These are phyloP conservation scores for Helicostylum pulchrum DNA, from an alignment of 192 early-diverging fungal species.

Conservation along the genomic window DNA sequence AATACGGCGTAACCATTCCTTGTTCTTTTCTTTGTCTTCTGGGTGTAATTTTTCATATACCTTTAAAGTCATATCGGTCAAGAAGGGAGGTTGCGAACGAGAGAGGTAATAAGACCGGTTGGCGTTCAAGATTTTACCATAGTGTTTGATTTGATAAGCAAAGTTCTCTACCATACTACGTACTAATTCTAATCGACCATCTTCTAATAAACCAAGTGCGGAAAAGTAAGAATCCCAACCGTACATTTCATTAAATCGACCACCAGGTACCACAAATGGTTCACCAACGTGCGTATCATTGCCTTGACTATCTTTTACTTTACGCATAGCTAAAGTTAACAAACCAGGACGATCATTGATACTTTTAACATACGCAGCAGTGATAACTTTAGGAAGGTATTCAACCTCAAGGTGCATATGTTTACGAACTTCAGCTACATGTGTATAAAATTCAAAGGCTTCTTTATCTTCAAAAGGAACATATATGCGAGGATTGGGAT, in stretches of 20 bases:
- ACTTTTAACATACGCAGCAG: slow-evolving; percentile 86
- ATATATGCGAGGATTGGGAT: slow-evolving; percentile 85
- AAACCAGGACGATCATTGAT: slow-evolving; percentile 89
- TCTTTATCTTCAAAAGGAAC: slow-evolving; percentile 78
- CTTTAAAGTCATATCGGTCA: slow-evolving; percentile 91
- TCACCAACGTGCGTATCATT: slow-evolving; percentile 61
- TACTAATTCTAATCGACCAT: slow-evolving; percentile 84
- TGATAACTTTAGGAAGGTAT: slow-evolving; percentile 78
- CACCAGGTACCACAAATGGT: slow-evolving; percentile 95
- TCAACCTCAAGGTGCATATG: slow-evolving; percentile 78
- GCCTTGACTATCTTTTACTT: slow-evolving; percentile 40
- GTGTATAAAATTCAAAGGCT: slow-evolving; percentile 76
- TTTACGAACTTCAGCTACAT: slow-evolving; percentile 60
- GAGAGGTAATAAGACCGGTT: slow-evolving; percentile 96
- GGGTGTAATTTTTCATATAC: slow-evolving; percentile 61
- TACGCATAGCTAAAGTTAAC: slow-evolving; percentile 72
- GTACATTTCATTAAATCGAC: slow-evolving; percentile 99
- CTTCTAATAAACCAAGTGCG: slow-evolving; percentile 79
- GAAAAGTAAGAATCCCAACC: slow-evolving; percentile 98
- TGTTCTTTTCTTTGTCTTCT: slow-evolving; percentile 47
- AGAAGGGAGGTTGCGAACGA: slow-evolving; percentile 94
- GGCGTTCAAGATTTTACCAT: slow-evolving; percentile 97
- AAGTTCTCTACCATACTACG: slow-evolving; percentile 98
- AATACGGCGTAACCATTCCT: slow-evolving; percentile 67
- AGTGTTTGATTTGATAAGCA: slow-evolving; percentile 93